Evolutionary conservation across 2,329 filamentous ascomycete species (phyloP), one percentile per base, ranked within the genome.

Genomic region (Coniochaeta hoffmannii): DNA sequence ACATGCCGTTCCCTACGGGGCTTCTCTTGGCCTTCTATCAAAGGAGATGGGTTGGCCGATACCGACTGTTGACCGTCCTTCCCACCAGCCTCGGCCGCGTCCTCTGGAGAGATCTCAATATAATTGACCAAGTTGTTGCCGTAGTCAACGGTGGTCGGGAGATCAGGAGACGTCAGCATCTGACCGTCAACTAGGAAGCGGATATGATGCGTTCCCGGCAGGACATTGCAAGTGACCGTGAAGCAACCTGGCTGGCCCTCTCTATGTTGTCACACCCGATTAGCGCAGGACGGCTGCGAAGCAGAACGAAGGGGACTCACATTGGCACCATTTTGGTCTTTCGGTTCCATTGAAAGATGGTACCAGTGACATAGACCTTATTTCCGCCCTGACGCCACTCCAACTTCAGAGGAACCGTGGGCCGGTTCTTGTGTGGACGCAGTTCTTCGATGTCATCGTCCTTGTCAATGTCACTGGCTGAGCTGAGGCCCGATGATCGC

Each of bases 121-220:
- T 97, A 99, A 73, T 99, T 99, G 72, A 99, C 93, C 17, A 99
- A 79, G 68, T 96, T 96, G 74, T 97, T 97, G 61, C 91, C 95
- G 69, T 95, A 97, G 70, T 99, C 94, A 57, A 99, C 94, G 1
- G 94, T 96, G 0, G 94, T 97, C 14, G 94, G 93, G 55, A 97
- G 78, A 60, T 88, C 84, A 58, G 89, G 85, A 15, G 90, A 94
- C 14, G 91, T 94, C 68, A 87, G 83, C 90, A 97, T 96, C 66
- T 93, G 87, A 57, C 89, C 89, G 72, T 97, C 93, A 53, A 97
- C 91, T 62, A 99, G 81, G 73, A 97, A 99, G 67, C 95, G 93
- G 65, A 99, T 80, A 75, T 99, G 94, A 69, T 99, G 93, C 5
- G 94, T 99, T 62, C 94, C 94, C 4, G 93, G 91, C 14, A 90